Base-by-base conservation (phyloP, 2,329 filamentous ascomycete genomes). In the Tympanopsis confertula region DNA sequence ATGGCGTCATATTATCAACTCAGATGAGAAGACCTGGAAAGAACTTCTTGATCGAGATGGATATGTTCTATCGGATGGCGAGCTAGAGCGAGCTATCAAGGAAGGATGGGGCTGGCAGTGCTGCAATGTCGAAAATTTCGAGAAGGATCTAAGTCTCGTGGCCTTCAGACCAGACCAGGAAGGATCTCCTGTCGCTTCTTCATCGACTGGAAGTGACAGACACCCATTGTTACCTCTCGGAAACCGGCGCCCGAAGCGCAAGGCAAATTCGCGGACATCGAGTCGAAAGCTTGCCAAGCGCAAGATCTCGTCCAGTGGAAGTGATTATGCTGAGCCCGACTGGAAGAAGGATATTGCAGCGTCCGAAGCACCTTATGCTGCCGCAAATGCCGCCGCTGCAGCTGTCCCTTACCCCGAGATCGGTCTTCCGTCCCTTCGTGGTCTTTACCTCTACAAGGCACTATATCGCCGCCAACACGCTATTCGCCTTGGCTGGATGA, bases 41-140 rank as follows among this genome's bases (percentile, higher is more conserved):
- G 83, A 88, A 45, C 67, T 95, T 1, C 79, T 98, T 30, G 87
- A 94, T 43, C 69, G 68, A 1, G 87, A 95, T 54, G 86, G 86
- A 0, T 95, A 85, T 56, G 65, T 65, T 19, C 65, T 98, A 2
- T 80, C 86, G 0, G 68, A 79, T 1, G 86, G 85, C 14, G 91
- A 98, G 57, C 68, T 98, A 18, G 78, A 86, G 45, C 80, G 81
- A 47, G 88, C 91, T 20, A 87, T 96, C 39, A 66, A 69, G 30
- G 86, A 96, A 63, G 91, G 91, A 13, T 98, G 91, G 91, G 91
- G 88, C 13, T 98, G 91, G 87, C 91, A 98, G 55, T 86, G 89
- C 52, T 86, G 88, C 1, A 73, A 77, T 39, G 58, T 69, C 3
- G 74, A 84, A 38, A 86, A 83, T 18, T 86, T 72, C 39, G 91